Evolutionary conservation across 148 eudicot genomes (phyloP), one percentile per base, ranked within the genome.

Genomic region (Dianthus caryophyllus): DNA sequence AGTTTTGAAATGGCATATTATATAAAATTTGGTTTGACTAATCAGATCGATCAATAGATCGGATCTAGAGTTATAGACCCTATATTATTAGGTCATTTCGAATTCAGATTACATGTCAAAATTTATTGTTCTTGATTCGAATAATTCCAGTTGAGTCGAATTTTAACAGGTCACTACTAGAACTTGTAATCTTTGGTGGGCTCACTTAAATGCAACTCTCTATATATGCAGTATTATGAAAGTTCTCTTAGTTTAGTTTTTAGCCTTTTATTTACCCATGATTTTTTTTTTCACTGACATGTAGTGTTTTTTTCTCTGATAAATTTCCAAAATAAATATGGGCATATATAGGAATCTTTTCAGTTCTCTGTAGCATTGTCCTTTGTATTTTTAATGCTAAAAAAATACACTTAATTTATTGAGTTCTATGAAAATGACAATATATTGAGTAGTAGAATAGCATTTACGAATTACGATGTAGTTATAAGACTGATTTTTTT

Each of bases 401-500:
- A n/a, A 25, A 7, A 61, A 38, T 60, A 14, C 9, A 20, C 22
- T 33, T 21, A 49, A 39, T 22, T 38, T 21, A 46, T 61, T 74
- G 72, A 74, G 62, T 52, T 68, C 47, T n/a, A 52, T 61, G 73
- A 74, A 39, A 44, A 67, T 67, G 73, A 62, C 69, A 46, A 63
- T 30, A 15, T 72, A 67, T n/a, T 60, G 16, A 55, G 52, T 30
- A 57, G 39, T 46, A 49, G 16, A 39, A 46, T 29, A 56, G 47
- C 56, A 48, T 72, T 64, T 44, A 55, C 64, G 47, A 39, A n/a
- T 54, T n/a, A n/a, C n/a, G n/a, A n/a, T n/a, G n/a, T n/a, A n/a
- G n/a, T n/a, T n/a, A n/a, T n/a, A n/a, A n/a, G n/a, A 33, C 38
- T 33, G 4, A 7, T 33, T 33, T 33, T 33, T 33, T n/a, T n/a